Base-by-base conservation (phyloP, 83 land plant species). In the Diphasiastrum complanatum region DNA sequence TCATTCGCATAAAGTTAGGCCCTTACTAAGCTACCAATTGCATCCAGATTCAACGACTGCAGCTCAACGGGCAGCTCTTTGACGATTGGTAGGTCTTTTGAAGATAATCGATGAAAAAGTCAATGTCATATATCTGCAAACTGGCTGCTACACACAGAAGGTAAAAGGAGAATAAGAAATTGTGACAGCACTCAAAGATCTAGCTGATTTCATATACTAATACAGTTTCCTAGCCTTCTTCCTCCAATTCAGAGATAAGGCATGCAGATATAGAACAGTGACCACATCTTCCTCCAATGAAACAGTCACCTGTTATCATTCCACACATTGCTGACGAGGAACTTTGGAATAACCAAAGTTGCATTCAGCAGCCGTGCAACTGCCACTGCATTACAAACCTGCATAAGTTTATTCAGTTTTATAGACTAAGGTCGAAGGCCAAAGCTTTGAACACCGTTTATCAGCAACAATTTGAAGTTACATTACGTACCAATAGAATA, bases 91-190 rank as follows among this genome's bases (percentile, higher is more conserved):
- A 95, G 69, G 40, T 95, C 97, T 82, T 80, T 70, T 76, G 78
- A 34, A 90, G 58, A 12, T 63, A 68, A 33, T 90, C 73, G 1
- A 68, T 73, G 61, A 95, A 95, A 60, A 75, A 80, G 22, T 75
- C 49, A 74, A 71, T 78, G 49, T 84, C 79, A 51, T 81, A 95
- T 82, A 57, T 86, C 93, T 67, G 72, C 73, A 69, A 95, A 95
- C 27, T 81, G 87, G 65, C 99, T 95, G 85, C 67, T 12, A 47
- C 20, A 45, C 45, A 4, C 52, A 46, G 19, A 61, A 1, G 27
- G 16, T 2, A 0, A 16, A 55, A 55, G 11, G 0, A 11, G 31
- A 45, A 23, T 19, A 32, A 8, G 18, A 31, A 5, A 12, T 8
- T 12, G 3, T 57, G 47, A 57, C 58, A 54, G 41, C 19, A 5